phyloP scores from a whole-genome alignment of 208 protist genomes.

The Kentomonas sorsogonicus region DNA sequence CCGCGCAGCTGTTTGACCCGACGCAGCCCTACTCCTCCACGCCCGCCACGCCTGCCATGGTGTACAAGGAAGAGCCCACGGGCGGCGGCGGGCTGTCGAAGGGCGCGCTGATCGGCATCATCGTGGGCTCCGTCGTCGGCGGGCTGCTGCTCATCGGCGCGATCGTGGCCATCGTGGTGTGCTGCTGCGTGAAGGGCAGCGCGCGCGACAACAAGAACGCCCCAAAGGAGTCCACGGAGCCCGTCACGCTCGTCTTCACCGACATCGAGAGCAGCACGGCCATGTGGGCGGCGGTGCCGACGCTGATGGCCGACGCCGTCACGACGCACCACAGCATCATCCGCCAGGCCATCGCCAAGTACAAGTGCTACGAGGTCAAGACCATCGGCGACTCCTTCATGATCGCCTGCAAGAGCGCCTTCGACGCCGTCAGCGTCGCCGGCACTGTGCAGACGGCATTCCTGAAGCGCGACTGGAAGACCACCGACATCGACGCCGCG shows the following conservation, averaged over 20 bases:
- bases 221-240: conserved; percentile 30
- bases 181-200: conserved; percentile 17
- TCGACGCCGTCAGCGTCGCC: conserved; percentile 32
- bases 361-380: conserved; percentile 83
- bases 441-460: conserved; percentile 47
- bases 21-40: conserved; percentile 5
- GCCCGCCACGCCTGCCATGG: conserved; percentile 28
- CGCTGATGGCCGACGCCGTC: conserved; percentile 59
- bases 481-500: conserved; percentile 27
- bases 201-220: conserved; percentile 39
- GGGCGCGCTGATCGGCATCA: conserved; percentile 18
- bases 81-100: conserved; percentile 14
- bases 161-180: not conserved
- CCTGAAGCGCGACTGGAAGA: conserved; percentile 47
- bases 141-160: conserved; percentile 6
- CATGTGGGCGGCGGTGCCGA: conserved; percentile 57
- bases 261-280: conserved; percentile 79
- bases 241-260: conserved; percentile 68
- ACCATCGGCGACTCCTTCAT: conserved; percentile 85
- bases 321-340: conserved; percentile 66
- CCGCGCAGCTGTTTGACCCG: conserved; percentile 23
- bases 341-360: conserved; percentile 43
- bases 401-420: conserved; percentile 56
- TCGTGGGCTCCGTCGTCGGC: conserved; percentile 11
- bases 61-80: conserved; percentile 24